Evolutionary conservation across 2,329 filamentous ascomycete species (phyloP).

Genomic region (Colletotrichum siamense): DNA sequence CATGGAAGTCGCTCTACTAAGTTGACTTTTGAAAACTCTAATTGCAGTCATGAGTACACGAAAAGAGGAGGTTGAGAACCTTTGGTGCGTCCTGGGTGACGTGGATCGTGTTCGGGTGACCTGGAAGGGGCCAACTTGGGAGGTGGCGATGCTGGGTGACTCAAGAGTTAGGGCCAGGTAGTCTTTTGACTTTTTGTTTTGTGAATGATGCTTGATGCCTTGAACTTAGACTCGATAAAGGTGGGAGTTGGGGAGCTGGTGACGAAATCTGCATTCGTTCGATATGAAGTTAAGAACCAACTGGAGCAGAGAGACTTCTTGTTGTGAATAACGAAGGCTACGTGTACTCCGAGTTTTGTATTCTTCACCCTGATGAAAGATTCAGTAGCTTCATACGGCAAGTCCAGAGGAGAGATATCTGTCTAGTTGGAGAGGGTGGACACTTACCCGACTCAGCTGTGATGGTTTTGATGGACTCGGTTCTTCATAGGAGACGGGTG

Average conservation of each 20-base stretch:
- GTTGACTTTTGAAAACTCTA: background rate
- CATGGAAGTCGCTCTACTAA: accelerated
- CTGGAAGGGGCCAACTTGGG: background rate
- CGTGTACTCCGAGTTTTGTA: background rate
- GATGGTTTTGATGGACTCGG: background rate
- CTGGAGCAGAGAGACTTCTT: background rate
- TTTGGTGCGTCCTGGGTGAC: background rate
- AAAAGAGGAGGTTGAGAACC: background rate
- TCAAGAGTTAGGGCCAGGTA: background rate
- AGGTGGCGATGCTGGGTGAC: background rate
- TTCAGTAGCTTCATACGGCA: background rate
- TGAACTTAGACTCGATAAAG: background rate
- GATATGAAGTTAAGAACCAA: background rate
- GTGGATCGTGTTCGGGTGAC: background rate
- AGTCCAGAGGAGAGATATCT: background rate
- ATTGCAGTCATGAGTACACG: background rate
- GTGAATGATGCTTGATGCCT: background rate
- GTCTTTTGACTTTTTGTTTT: accelerated
- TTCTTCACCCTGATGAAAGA: background rate
- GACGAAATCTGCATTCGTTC: background rate
- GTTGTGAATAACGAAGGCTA: background rate
- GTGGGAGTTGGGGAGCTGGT: background rate
- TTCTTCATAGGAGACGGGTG: background rate
- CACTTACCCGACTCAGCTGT: background rate
- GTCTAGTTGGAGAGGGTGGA: background rate